Base-by-base conservation (phyloP, 129 eudicot genomes). In the Gnaphalium uliginosum region DNA sequence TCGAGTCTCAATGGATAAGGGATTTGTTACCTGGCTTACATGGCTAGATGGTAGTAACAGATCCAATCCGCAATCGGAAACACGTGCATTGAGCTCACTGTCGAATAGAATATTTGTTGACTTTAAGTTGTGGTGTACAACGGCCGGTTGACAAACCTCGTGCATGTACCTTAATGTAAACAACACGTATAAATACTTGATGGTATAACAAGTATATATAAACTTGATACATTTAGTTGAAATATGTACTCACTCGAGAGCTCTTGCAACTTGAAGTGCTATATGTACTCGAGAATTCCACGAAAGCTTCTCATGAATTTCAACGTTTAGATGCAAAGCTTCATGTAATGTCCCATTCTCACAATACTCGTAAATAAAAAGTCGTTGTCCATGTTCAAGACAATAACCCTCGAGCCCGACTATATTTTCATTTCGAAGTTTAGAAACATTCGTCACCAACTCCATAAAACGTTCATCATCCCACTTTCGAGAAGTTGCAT, bases 1-100 rank as follows among this genome's bases (percentile, higher is more conserved):
- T 22, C 48, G 19, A 46, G 30, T 19, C 72, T 39, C 53, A n/a
- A 51, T 5, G 18, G 14, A 46, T 15, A n/a, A 25, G 10, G 19
- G 54, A 46, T 74, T 3, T 50, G 51, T 73, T 85, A 93, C 98
- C 97, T 85, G 96, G 81, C 77, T 74, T 11, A 78, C 54, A 8
- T 84, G 79, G 79, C 60, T 71, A 50, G 92, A 69, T 53, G 97
- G 73, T 69, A 91, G 75, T 64, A 95, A 39, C 24, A 97, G 83
- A 68, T 86, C 90, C 87, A 95, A 83, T 61, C 99, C 96, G 64
- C 96, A 95, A 82, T 95, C 99, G n/a, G 99, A 91, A 48, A 95
- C 89, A 10, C 83, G 85, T 21, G 85, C 92, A 39, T 83, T 63
- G 35, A 91, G 85, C 58, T 88, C 87, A 51, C 84, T 86, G 66